phyloP scores from a whole-genome alignment of 139 green algal genomes.

The Trebouxia sp. region DNA sequence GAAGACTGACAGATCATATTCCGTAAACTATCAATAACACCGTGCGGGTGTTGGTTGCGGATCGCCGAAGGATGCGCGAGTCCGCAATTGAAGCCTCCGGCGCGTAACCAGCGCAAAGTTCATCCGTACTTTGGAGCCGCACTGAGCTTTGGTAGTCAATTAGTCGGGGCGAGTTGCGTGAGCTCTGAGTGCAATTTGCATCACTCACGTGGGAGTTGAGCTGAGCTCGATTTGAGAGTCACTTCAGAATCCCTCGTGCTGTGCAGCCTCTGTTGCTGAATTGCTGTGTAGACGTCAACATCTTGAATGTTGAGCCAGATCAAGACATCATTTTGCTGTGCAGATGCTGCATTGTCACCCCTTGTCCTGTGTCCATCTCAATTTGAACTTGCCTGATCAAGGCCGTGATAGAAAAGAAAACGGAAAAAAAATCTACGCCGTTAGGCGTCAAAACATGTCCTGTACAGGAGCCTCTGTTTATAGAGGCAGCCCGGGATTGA shows the following conservation, averaged over 20 bases:
- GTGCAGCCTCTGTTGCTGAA: background rate
- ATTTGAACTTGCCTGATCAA: too few species aligned
- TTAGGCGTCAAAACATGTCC: too few species aligned
- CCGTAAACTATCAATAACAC: background rate
- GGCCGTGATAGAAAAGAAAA: too few species aligned
- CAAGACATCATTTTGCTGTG: too few species aligned
- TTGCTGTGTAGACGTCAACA: too few species aligned
- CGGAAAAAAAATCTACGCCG: too few species aligned
- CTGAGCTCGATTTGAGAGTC: too few species aligned
- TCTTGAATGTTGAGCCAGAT: too few species aligned
- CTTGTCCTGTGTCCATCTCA: too few species aligned
- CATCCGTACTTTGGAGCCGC: constrained; percentile 8
- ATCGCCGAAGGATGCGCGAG: background rate
- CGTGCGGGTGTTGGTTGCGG: background rate
- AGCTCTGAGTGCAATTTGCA: background rate
- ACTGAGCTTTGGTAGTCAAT: background rate
- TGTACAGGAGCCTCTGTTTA: too few species aligned
- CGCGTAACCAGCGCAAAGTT: background rate
- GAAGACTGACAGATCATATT: constrained; percentile 8
- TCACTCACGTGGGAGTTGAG: background rate
- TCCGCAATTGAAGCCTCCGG: background rate
- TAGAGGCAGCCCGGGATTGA: too few species aligned
- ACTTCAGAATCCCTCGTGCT: background rate
- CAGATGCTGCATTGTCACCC: background rate
- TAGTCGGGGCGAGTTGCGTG: too few species aligned